Base-by-base conservation (phyloP, 2,329 filamentous ascomycete species). In the Hypoxylon sp. region DNA sequence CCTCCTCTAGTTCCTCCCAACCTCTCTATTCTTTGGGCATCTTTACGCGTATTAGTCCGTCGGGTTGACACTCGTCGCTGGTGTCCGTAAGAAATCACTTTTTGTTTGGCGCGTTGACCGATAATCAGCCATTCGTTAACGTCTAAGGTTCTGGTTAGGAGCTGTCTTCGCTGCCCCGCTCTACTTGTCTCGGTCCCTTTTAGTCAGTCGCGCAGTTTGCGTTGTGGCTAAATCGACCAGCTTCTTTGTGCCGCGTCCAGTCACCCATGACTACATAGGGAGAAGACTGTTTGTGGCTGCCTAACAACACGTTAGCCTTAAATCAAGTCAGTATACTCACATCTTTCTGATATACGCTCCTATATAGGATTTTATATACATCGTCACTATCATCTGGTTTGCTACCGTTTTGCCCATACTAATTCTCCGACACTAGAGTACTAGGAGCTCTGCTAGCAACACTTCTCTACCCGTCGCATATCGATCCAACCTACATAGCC, bases 391-490 rank as follows among this genome's bases (percentile, higher is more conserved):
- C 33, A 20, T 45, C 36, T 49, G 36, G 20, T 32, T 45, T 28
- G 32, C 24, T 40, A 24, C 33, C 55, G 42, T 38, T 12, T 38
- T 36, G 24, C 38, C 20, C 2, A 20, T 30, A 58, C 53, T 56
- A 61, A 57, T 55, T 55, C 26, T 12, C 6, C 30, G n/a, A 48
- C 44, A 11, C 49, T 61, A 61, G 61, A 59, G 46, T 54, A 49
- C 36, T 16, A 49, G 20, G 22, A 42, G 14, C 18, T 33, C 30
- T 32, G 54, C 28, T 38, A 46, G 40, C 45, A 33, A n/a, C 40
- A 20, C 18, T 65, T 65, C 42, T 59, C 48, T 28, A 38, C 48
- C 45, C 49, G 69, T 74, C 71, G 71, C 71, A 68, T 68, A 65
- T 61, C 63, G 54, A 50, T 20, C 26, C 28, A 48, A 61, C 48